Base-by-base conservation (phyloP, 2,329 filamentous ascomycete species). In the Hansfordia pulvinata region DNA sequence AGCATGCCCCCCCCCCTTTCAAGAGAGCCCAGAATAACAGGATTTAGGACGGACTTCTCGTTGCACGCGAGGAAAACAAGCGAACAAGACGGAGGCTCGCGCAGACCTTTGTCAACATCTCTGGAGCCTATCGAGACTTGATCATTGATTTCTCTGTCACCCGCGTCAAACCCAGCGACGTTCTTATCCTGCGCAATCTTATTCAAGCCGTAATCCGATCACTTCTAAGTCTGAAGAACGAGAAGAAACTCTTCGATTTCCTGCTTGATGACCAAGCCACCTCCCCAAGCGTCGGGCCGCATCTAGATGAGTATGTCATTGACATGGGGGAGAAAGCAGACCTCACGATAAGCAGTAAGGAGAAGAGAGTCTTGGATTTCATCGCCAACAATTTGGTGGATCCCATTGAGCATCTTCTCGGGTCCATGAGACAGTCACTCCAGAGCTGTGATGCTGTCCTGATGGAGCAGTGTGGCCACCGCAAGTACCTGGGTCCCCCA, bases 141-240 rank as follows among this genome's bases (percentile, higher is more conserved):
- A 54, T 56, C 9, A 56, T 69, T 27, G 68, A 72, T 28, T 54
- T 70, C n/a, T 64, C 66, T 2, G 45, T 71, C 4, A 69, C 64
- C 2, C 53, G 59, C 1, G 65, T 71, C 30, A 47, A 45, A 8
- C 64, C 67, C 2, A 45, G 52, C 8, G 65, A 72, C 38, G 50
- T 69, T 12, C 45, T 50, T 19, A 46, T 52, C 5, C 46, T 73
- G 17, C 58, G 68, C 28, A 72, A 73, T 36, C 46, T 60, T 4
- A 56, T 71, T 27, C 69, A 73, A 34, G 60, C 50, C 11, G 62
- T 69, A 6, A 58, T 73, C 17, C 54, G 68, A 30, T 53, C 63
- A 4, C 46, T 72, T 5, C 44, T 72, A 13, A 60, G 65, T 13
- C 49, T 73, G 32, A 58, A 60, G 27, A 58, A 58, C 3, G 57